Evolutionary conservation across 805 yeast genomes (phyloP), one percentile per base, ranked within the genome.

Genomic region (Metschnikowia sp.): DNA sequence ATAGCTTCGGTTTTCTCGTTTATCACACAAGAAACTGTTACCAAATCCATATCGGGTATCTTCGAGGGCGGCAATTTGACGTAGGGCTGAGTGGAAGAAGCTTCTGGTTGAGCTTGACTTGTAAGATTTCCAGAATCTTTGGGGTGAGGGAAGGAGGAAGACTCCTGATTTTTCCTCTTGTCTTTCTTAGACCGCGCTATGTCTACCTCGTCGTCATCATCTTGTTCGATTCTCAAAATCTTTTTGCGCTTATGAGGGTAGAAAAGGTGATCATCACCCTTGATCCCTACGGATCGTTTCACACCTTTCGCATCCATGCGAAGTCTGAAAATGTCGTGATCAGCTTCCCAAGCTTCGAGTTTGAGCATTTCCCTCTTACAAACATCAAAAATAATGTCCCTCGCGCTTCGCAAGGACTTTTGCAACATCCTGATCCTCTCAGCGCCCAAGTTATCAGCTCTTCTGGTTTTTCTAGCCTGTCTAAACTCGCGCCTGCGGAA

Each of bases 401-500:
- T 77, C 1, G 96, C 95, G 42, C 83, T 77, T 52, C 81, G 84
- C 69, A 94, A 74, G 50, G 94, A 96, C 50, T 77, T 77, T 52
- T 86, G 88, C 31, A 94, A 71, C 47, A 79, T 64, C 19, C 94
- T 77, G 42, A 94, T 73, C 54, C 91, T 81, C 65, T 91, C 97
- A 11, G 90, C 84, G 56, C 94, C 89, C 57, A 89, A 87, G 32
- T 87, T 79, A 69, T 94, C 99, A 0, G 97, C 88, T 54, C 98
- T 81, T 65, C 99, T 82, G 0, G 99, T 94, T 65, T 94, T 94
- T 65, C 99, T 85, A 30, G 95, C 94, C 62, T 88, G 97, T 55
- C 99, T 82, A 54, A 89, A 85, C 61, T 91, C 98, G 65, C 99
- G 85, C 56, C 97, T 83, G 60, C 99, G 81, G 74, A 94, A 94